These are phyloP conservation scores for Solanum verrucosum DNA, from an alignment of 257 asterid genomes.

Conservation along the genomic window DNA sequence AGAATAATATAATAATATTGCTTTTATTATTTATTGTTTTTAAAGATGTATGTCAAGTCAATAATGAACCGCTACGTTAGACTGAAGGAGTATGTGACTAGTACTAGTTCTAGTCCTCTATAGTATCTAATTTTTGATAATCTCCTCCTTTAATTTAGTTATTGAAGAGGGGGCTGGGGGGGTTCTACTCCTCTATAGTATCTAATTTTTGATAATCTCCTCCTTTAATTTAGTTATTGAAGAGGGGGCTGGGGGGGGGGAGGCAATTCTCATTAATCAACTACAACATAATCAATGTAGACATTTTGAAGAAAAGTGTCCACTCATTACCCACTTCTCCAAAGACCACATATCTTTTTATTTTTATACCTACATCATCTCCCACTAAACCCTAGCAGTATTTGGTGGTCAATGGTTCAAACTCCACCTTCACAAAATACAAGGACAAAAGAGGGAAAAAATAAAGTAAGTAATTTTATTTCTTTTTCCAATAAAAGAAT, in stretches of 20 bases:
- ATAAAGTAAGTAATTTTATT: background rate
- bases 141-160: background rate
- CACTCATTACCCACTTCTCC: constrained; percentile 54
- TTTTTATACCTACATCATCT: constrained; percentile 27
- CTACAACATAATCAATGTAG: constrained; percentile 7
- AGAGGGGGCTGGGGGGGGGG: background rate
- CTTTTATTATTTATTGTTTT: no score
- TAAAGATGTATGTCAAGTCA: no score
- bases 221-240: background rate
- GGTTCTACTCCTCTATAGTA: background rate
- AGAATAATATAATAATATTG: no score
- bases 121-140: background rate
- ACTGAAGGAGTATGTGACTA: background rate
- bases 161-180: background rate
- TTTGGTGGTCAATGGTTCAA: constrained; percentile 40
- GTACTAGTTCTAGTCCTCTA: background rate
- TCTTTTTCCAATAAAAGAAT: background rate
- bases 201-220: background rate
- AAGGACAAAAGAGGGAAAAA: constrained; percentile 1
- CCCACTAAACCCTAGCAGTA: constrained; percentile 38
- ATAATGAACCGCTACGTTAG: no score
- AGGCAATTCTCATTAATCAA: background rate
- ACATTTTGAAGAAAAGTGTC: constrained; percentile 39
- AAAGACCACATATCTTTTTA: constrained; percentile 14
- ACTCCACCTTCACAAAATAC: constrained; percentile 29